Evolutionary conservation across 495 filamentous ascomycete species (phyloP).

Genomic region (Delitschia confertaspora): DNA sequence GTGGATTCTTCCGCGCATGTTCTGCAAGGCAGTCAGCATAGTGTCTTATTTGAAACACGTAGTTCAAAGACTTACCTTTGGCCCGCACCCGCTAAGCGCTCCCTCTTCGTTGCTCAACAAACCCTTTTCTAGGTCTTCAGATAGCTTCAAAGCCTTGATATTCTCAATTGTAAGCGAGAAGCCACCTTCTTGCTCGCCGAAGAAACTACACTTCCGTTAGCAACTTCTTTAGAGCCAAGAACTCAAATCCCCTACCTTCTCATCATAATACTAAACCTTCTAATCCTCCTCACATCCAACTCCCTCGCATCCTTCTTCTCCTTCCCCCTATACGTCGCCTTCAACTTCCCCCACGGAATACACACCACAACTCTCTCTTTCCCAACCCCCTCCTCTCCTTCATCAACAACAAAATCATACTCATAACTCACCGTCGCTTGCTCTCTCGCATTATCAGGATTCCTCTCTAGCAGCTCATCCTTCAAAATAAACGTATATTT

Average conservation of each 20-base stretch:
- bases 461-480: slow-evolving; percentile 48
- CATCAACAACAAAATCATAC: slow-evolving; percentile 41
- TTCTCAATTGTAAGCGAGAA: slow-evolving; percentile 52
- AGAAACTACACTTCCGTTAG: slow-evolving; percentile 41
- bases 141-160: slow-evolving; percentile 37
- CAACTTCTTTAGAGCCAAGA: slow-evolving; percentile 1
- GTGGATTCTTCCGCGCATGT: too few species aligned
- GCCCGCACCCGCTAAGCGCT: background rate
- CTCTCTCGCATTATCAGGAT: slow-evolving; percentile 50
- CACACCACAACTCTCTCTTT: slow-evolving; percentile 33
- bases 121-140: background rate
- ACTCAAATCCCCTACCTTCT: slow-evolving; percentile 49
- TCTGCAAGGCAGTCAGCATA: too few species aligned
- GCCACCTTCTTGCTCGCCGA: slow-evolving; percentile 61
- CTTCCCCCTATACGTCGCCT: slow-evolving; percentile 63
- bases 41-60: too few species aligned
- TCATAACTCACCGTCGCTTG: slow-evolving; percentile 53
- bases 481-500: slow-evolving; percentile 69
- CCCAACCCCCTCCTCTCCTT: slow-evolving; percentile 15
- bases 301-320: slow-evolving; percentile 45
- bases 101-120: background rate
- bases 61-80: background rate
- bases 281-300: slow-evolving; percentile 51
- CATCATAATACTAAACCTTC: slow-evolving; percentile 64
- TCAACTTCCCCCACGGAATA: slow-evolving; percentile 53